These are phyloP conservation scores for Xylariomycetidae sp. DNA, from an alignment of 2,329 filamentous ascomycete species.

Conservation along the genomic window DNA sequence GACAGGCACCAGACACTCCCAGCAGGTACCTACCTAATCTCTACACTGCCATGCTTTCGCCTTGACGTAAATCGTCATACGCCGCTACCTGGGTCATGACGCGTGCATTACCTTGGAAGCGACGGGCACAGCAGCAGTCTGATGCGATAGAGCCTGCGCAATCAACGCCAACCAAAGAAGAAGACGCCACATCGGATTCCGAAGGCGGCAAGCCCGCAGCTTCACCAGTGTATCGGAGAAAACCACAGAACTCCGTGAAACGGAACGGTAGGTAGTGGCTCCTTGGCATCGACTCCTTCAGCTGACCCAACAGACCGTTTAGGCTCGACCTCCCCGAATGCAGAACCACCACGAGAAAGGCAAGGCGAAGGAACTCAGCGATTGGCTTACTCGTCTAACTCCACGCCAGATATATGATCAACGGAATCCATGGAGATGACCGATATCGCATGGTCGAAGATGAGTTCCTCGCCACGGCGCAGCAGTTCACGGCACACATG, in stretches of 20 bases:
- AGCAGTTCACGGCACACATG: constrained; percentile 66
- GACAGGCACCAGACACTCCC: no score
- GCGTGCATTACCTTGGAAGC: constrained; percentile 47
- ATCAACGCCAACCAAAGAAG: constrained; percentile 12
- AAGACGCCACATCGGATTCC: constrained; percentile 6
- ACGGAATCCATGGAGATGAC: constrained; percentile 62
- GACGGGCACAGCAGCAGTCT: constrained; percentile 14
- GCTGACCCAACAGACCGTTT: constrained; percentile 24
- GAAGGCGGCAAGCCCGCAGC: constrained; percentile 4
- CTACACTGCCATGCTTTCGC: no score
- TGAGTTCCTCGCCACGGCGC: constrained; percentile 63
- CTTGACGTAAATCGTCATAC: no score
- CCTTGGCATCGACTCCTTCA: constrained; percentile 7
- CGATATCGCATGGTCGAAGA: constrained; percentile 79
- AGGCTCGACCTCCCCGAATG: constrained; percentile 47
- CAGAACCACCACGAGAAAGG: constrained; percentile 41
- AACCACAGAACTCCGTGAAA: neutral
- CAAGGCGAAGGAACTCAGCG: constrained; percentile 18
- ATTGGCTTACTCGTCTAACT: constrained; percentile 6
- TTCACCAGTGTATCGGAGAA: constrained; percentile 4
- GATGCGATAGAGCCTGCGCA: constrained; percentile 6
- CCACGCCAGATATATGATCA: constrained; percentile 53
- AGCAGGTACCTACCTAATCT: no score
- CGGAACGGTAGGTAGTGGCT: constrained; percentile 5
- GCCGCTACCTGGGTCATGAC: no score